Evolutionary conservation across 192 early-diverging fungal species (phyloP).

Genomic region (Mortierella hygrophila): DNA sequence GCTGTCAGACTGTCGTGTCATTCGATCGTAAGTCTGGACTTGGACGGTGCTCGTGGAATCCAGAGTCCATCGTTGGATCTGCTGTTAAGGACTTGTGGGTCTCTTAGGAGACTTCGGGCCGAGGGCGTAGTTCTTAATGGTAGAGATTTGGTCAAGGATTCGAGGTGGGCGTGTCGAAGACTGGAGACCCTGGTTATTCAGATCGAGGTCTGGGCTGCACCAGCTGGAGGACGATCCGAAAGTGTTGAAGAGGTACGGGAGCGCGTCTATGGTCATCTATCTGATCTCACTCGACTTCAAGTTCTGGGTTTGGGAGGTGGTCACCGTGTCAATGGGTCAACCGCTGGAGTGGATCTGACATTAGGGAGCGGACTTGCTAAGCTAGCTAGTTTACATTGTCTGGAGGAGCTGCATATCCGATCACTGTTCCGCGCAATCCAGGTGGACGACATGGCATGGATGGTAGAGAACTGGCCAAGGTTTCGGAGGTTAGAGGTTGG

Average conservation of each 20-base stretch:
- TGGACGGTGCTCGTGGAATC: slow-evolving; percentile 47
- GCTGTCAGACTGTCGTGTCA: slow-evolving; percentile 14
- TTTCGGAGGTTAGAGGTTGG: slow-evolving; percentile 16
- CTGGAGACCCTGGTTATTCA: slow-evolving; percentile 35
- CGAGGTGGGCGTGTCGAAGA: slow-evolving; percentile 25
- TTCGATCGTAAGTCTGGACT: slow-evolving; percentile 34
- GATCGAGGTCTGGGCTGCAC: slow-evolving; percentile 26
- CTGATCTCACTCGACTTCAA: slow-evolving; percentile 16
- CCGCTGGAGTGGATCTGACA: slow-evolving; percentile 38
- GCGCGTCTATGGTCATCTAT: slow-evolving; percentile 27
- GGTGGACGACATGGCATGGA: slow-evolving; percentile 30
- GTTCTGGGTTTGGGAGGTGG: slow-evolving; percentile 45
- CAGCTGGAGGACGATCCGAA: background rate
- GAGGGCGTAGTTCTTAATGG: slow-evolving; percentile 47
- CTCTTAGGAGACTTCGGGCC: slow-evolving; percentile 20
- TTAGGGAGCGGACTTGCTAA: slow-evolving; percentile 25
- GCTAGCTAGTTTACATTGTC: slow-evolving; percentile 16
- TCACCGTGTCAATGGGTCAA: slow-evolving; percentile 26
- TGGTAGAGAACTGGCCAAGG: slow-evolving; percentile 36
- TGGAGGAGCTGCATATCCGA: slow-evolving; percentile 32
- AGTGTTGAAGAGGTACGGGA: slow-evolving; percentile 5
- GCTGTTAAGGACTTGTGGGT: slow-evolving; percentile 12
- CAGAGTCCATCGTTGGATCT: slow-evolving; percentile 22
- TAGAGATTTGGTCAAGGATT: slow-evolving; percentile 12
- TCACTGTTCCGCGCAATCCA: background rate